Conservation (phyloP, 2,329 filamentous ascomycete species). For the Daldinia eschscholtzii region DNA sequence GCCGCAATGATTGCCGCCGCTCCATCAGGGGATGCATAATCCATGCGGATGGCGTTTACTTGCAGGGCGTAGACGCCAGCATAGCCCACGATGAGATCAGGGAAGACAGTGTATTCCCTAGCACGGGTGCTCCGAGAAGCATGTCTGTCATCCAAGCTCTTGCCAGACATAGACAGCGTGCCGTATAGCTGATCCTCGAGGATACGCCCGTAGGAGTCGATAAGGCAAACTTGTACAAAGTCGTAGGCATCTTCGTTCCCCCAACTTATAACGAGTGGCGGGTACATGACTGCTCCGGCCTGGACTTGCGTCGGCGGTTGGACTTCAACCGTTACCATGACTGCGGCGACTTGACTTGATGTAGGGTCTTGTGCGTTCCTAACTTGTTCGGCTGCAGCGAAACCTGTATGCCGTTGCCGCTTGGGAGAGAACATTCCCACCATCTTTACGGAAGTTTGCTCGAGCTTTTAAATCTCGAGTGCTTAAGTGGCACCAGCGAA, state of each 20-base stretch:
- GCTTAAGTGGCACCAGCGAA: constrained; percentile 27
- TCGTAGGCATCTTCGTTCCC: constrained; percentile 36
- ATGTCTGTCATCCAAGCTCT: constrained; percentile 30
- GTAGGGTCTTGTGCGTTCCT: constrained; percentile 5
- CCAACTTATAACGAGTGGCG: constrained; percentile 46
- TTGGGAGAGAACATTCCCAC: background rate
- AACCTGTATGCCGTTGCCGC: constrained; percentile 15
- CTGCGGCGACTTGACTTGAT: constrained; percentile 22
- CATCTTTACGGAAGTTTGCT: constrained; percentile 11
- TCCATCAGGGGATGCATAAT: constrained; percentile 40
- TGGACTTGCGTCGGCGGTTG: constrained; percentile 47
- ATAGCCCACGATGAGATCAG: constrained; percentile 42
- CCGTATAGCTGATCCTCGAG: constrained; percentile 43
- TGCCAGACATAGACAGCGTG: constrained; percentile 39
- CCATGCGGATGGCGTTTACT: constrained; percentile 44
- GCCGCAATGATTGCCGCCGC: constrained; percentile 30
- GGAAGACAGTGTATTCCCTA: constrained; percentile 44
- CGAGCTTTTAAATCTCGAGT: constrained; percentile 33
- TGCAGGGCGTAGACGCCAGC: constrained; percentile 44
- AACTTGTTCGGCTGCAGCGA: constrained; percentile 20
- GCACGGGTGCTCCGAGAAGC: constrained; percentile 33
- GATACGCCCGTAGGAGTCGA: constrained; percentile 43
- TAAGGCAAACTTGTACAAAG: constrained; percentile 45
- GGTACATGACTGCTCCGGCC: constrained; percentile 45
- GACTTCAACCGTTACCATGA: constrained; percentile 46